phyloP scores from a whole-genome alignment of 2,329 filamentous ascomycete species.

The Septoria linicola region DNA sequence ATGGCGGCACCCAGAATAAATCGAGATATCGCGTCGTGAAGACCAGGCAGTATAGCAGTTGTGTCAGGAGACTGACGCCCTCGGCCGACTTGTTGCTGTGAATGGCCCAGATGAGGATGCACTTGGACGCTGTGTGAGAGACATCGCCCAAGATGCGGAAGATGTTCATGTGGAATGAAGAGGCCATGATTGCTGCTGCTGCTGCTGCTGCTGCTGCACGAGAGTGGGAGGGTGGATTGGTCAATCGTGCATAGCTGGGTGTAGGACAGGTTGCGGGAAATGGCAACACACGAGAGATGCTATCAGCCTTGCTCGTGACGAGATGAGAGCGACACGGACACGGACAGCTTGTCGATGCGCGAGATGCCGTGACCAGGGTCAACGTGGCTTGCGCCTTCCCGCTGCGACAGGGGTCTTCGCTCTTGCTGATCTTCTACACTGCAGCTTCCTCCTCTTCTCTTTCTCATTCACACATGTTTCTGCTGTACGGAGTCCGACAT shows the following conservation, averaged over 20 bases:
- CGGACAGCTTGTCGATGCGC: no score
- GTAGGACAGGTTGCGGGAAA: background rate
- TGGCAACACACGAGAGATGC: no score
- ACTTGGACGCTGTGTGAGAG: conserved; percentile 81
- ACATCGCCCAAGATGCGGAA: conserved; percentile 81
- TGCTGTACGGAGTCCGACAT: no score
- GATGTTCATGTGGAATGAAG: conserved; percentile 28
- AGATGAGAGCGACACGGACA: no score
- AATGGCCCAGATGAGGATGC: conserved; percentile 86
- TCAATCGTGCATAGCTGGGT: conserved; percentile 6
- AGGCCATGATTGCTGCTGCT: conserved; percentile 7
- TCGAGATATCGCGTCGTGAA: conserved; percentile 87
- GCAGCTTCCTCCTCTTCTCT: no score
- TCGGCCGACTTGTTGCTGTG: conserved; percentile 85
- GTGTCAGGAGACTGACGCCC: conserved; percentile 87
- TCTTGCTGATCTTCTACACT: no score
- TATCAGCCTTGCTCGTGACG: no score
- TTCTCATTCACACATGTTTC: no score
- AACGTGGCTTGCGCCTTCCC: no score
- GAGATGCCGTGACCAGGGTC: no score
- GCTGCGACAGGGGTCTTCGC: no score
- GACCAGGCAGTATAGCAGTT: conserved; percentile 80
- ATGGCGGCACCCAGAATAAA: conserved; percentile 48
- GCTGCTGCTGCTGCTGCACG: background rate
- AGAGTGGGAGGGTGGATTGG: background rate